These are phyloP conservation scores for Ilex aquifolium DNA, from an alignment of 257 asterid species.

Conservation along the genomic window DNA sequence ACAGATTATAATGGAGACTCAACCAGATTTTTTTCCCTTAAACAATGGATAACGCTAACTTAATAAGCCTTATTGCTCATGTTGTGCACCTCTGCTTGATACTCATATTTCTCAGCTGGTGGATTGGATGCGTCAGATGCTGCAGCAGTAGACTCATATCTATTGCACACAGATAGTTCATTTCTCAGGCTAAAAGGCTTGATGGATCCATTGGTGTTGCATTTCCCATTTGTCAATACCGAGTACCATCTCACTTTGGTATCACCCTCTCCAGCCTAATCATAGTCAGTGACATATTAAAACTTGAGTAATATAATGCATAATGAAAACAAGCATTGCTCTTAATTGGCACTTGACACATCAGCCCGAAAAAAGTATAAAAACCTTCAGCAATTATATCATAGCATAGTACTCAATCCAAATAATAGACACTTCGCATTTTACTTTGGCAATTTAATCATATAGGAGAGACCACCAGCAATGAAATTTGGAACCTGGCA, in stretches of 20 bases:
- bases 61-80: too few relatives aligned
- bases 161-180: slow-evolving; percentile 28
- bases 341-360: too few relatives aligned
- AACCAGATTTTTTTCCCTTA: neutral
- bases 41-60: neutral
- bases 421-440: neutral
- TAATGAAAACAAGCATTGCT: too few relatives aligned
- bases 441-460: neutral
- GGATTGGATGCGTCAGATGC: slow-evolving; percentile 47
- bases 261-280: slow-evolving; percentile 45
- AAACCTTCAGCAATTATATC: too few relatives aligned
- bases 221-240: slow-evolving; percentile 28
- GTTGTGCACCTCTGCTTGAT: slow-evolving; percentile 87
- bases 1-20: neutral
- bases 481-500: too few relatives aligned
- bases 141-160: slow-evolving; percentile 71
- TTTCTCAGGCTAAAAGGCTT: slow-evolving; percentile 26
- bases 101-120: slow-evolving; percentile 72
- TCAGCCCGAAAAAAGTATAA: too few relatives aligned
- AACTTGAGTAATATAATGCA: too few relatives aligned
- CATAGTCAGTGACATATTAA: slow-evolving; percentile 1
- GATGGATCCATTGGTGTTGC: slow-evolving; percentile 11
- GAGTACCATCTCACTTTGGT: slow-evolving; percentile 48
- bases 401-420: too few relatives aligned
- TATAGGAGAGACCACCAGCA: too few relatives aligned